phyloP scores from a whole-genome alignment of 306 rosid species.

The Vigna trinervia region DNA sequence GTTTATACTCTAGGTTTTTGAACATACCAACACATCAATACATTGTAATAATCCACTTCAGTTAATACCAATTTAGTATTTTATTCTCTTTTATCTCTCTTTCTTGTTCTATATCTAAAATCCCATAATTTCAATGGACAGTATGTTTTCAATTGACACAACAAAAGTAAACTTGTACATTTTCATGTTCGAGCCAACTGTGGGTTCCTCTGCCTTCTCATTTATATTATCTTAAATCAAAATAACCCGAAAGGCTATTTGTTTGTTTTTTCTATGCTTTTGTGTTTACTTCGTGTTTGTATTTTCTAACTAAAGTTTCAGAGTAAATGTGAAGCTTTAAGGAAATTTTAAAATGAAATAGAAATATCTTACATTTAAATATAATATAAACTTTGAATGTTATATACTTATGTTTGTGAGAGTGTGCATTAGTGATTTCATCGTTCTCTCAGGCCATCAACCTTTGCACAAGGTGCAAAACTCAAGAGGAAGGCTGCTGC shows the following conservation, averaged over 20 bases:
- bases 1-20: neutral
- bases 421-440: constrained; percentile 20
- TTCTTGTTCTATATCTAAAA: neutral
- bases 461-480: constrained; percentile 90
- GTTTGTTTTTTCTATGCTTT: constrained; percentile 22
- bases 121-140: neutral
- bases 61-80: neutral
- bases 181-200: neutral
- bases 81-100: neutral
- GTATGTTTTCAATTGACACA: neutral
- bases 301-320: neutral
- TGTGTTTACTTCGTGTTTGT: constrained; percentile 11
- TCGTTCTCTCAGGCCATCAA: constrained; percentile 72
- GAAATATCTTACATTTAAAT: neutral
- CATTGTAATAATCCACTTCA: neutral
- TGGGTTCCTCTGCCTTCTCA: neutral
- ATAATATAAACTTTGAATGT: constrained; percentile 20
- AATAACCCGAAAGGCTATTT: constrained; percentile 7
- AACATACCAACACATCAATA: neutral
- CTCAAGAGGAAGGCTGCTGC: constrained; percentile 77
- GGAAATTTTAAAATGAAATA: constrained; percentile 3
- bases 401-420: constrained; percentile 12
- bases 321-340: neutral
- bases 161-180: neutral
- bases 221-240: constrained; percentile 11